These are phyloP conservation scores for Penicillium fimorum DNA, from an alignment of 495 filamentous ascomycete genomes.

Conservation along the genomic window DNA sequence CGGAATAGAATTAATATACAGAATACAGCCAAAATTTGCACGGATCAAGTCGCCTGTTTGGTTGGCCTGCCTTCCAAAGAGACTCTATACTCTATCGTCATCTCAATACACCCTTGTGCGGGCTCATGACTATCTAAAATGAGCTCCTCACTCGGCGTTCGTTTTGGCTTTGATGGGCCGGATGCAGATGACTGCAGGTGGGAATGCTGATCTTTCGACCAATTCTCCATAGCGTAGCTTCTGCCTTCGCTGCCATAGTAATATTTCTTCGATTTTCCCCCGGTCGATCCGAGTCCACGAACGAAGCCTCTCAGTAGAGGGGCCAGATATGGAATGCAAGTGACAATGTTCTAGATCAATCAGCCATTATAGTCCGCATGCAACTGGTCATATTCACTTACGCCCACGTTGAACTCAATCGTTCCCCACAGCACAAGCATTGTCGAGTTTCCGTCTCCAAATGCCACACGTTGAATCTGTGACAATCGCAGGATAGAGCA, in stretches of 20 bases:
- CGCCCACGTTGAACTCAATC: slow-evolving; percentile 58
- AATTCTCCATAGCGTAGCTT: slow-evolving; percentile 36
- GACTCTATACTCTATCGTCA: slow-evolving; percentile 48
- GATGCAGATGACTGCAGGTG: slow-evolving; percentile 33
- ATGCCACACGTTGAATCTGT: slow-evolving; percentile 53
- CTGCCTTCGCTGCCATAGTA: slow-evolving; percentile 20
- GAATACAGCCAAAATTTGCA: background rate
- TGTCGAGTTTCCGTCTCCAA: slow-evolving; percentile 54
- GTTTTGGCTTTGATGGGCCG: slow-evolving; percentile 21
- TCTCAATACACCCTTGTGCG: slow-evolving; percentile 37
- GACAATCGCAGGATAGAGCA: slow-evolving; percentile 55
- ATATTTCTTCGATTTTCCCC: slow-evolving; percentile 15
- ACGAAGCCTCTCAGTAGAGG: slow-evolving; percentile 42
- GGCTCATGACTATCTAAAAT: slow-evolving; percentile 34
- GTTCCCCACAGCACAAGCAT: slow-evolving; percentile 58
- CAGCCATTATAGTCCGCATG: background rate
- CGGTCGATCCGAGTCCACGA: slow-evolving; percentile 32
- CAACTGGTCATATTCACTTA: slow-evolving; percentile 19
- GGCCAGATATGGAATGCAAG: slow-evolving; percentile 46
- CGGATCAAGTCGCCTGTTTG: background rate
- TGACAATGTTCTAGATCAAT: slow-evolving; percentile 43
- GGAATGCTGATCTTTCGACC: slow-evolving; percentile 31
- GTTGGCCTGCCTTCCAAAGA: slow-evolving; percentile 28
- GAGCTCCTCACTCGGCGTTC: slow-evolving; percentile 46
- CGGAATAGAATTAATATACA: background rate